These are phyloP conservation scores for Neoscytalidium dimidiatum DNA, from an alignment of 2,329 filamentous ascomycete species.

Conservation along the genomic window DNA sequence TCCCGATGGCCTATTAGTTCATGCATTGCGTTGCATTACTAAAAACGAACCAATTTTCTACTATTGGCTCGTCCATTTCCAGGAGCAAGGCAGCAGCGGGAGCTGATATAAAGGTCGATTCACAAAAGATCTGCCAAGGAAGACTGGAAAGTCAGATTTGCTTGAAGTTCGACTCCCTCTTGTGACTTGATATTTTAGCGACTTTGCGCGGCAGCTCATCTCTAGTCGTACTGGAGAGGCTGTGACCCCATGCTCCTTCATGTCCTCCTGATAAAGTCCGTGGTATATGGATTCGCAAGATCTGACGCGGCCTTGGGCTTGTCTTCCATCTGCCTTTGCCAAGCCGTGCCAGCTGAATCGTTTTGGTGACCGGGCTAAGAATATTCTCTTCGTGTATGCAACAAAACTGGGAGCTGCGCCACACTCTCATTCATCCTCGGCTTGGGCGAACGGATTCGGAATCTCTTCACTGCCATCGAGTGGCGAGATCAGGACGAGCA, in stretches of 20 bases:
- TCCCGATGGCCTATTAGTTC: background rate
- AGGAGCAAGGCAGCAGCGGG: background rate
- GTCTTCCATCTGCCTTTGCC: background rate
- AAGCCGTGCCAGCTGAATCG: background rate
- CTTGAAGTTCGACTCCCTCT: background rate
- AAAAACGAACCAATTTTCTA: background rate
- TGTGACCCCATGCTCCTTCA: background rate
- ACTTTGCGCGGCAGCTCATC: background rate
- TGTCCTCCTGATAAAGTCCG: background rate
- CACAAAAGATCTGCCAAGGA: background rate
- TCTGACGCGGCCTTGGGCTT: constrained; percentile 3
- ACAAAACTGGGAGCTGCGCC: background rate
- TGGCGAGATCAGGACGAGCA: constrained; percentile 90
- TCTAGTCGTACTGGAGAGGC: background rate
- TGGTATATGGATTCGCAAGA: constrained; percentile 10
- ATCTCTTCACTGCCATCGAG: constrained; percentile 95
- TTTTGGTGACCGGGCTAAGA: background rate
- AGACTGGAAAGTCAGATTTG: background rate
- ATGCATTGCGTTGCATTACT: background rate
- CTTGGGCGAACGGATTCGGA: constrained; percentile 83
- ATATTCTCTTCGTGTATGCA: background rate
- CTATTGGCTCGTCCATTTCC: background rate
- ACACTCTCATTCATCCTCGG: constrained; percentile 58
- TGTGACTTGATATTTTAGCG: background rate
- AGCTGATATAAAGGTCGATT: background rate